Base-by-base conservation (phyloP, 768 basidiomycete genomes). In the Mycena metata region DNA sequence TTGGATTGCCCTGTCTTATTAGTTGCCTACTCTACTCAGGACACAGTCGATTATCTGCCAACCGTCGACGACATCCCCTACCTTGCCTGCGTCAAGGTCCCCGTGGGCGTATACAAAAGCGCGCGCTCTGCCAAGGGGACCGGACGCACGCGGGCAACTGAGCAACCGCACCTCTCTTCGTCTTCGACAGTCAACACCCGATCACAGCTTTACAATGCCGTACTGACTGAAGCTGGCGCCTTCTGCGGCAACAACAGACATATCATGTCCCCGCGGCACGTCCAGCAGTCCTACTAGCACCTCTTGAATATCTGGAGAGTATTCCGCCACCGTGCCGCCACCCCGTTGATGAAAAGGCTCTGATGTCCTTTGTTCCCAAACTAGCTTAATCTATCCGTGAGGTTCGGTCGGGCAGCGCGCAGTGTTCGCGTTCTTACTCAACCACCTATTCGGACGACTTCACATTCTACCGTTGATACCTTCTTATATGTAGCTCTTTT, bases 21-120 rank as follows among this genome's bases (percentile, higher is more conserved):
- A 94, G 92, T 93, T 73, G 93, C 93, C 10, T 94, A 94, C 79
- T 93, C 89, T 74, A 91, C 90, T 0, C 84, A 88, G 46, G 88
- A 90, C 36, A 86, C 89, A 0, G 76, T 88, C 36, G 83, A 90
- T 57, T 79, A 81, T 55, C 83, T 94, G 24, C 78, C 74, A 52
- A 89, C 88, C 5, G 84, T 94, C 49, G 85, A 91, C 59, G 87
- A 92, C 58, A 78, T 88, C 49, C 86, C 88, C 16, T 77, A 83
- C 46, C 83, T 94, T 50, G 82, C 84, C 15, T 72, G 75, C 41
- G 75, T 94, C 26, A 75, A 78, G 10, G 88, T 90, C 43, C 92
- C 93, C 0, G 76, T 77, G 6, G 89, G 88, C 23, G 85, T 79
- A 62, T 94, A 93, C 71, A 84, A 82, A 67, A 90, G 90, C 72